A percentile compares a stretch with the other conserved stretches of the same genome.
Evolutionary conservation across 106 monocot species (phyloP).

Genomic region (Iris macrosiphon): DNA sequence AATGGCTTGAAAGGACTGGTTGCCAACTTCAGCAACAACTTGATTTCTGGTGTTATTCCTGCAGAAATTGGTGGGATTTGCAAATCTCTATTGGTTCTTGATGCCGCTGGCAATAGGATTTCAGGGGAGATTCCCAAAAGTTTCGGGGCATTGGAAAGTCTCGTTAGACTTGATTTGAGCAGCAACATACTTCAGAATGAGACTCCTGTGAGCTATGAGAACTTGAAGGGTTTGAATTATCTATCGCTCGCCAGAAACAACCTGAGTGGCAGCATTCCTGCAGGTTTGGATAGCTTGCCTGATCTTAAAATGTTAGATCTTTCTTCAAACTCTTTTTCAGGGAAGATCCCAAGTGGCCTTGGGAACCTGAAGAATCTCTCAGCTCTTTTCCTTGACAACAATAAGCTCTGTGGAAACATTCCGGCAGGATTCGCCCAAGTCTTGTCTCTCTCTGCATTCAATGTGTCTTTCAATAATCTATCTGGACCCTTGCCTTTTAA

Average conservation of each 20-base stretch:
- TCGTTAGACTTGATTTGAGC: conserved; percentile 61
- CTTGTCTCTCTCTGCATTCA: conserved; percentile 51
- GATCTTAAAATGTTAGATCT: conserved; percentile 62
- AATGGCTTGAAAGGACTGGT: conserved; percentile 46
- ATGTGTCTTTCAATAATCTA: conserved; percentile 90
- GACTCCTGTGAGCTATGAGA: conserved; percentile 41
- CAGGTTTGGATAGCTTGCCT: conserved; percentile 34
- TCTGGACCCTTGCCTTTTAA: conserved; percentile 67
- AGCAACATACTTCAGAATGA: conserved; percentile 49
- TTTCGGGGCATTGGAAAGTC: conserved; percentile 39
- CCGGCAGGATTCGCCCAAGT: conserved; percentile 40
- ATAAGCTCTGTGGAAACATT: conserved; percentile 69
- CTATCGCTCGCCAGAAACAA: conserved; percentile 61
- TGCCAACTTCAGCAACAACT: conserved; percentile 60
- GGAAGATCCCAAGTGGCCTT: conserved; percentile 64
- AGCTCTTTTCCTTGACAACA: conserved; percentile 63
- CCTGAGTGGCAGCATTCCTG: conserved; percentile 60
- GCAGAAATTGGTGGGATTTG: conserved; percentile 45
- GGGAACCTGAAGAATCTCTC: conserved; percentile 58
- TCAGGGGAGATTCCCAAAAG: conserved; percentile 51
- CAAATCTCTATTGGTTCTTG: conserved; percentile 43
- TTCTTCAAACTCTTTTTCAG: conserved; percentile 69
- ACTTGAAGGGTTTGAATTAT: conserved; percentile 34
- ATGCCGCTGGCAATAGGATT: conserved; percentile 51
- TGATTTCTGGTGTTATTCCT: conserved; percentile 54